Base-by-base conservation (phyloP, 148 eudicot species). In the Diospyros lotus region DNA sequence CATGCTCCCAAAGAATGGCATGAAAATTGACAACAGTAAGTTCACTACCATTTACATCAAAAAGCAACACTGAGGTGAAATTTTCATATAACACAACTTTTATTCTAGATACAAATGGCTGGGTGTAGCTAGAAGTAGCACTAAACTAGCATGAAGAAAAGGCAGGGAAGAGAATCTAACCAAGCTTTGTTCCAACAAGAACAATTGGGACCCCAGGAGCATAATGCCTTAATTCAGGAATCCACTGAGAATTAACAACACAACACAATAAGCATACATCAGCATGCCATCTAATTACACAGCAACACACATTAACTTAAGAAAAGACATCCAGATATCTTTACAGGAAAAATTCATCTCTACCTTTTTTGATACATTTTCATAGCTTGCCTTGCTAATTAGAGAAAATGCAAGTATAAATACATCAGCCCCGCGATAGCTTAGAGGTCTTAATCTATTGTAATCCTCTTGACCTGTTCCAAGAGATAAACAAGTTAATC, bases 171-270 rank as follows among this genome's bases (percentile, higher is more conserved):
- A 58, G 58, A 81, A 75, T 64, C 84, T 72, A 56, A 90, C 97
- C 97, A 51, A 90, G 91, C 87, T 92, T 92, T 75, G 97, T 88
- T 79, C 94, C 97, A 70, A 92, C 93, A 71, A 92, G 91, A 76
- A 92, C 87, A 52, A 92, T 68, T 69, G 97, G 94, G 68, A 92
- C 94, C 58, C 94, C 93, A 56, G 97, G 94, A 72, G 93, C 97
- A 83, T 92, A 90, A 86, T 90, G 94, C 87, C 91, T 86, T 86
- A 90, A 79, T 80, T 92, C 97, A 72, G 94, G 87, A 77, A 90
- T 79, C 81, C 81, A 79, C 81, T 79, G 69, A 73, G 28, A 39
- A 68, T 58, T 39, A 38, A 44, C 44, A 73, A 50, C 17, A 73
- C n/a, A 61, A 66, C 17, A 66, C n/a, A 18, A 42, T 10, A 73